Evolutionary conservation across 1,284 basidiomycete species (phyloP), one percentile per base, ranked within the genome.

Genomic region (Xanthoconium separans): DNA sequence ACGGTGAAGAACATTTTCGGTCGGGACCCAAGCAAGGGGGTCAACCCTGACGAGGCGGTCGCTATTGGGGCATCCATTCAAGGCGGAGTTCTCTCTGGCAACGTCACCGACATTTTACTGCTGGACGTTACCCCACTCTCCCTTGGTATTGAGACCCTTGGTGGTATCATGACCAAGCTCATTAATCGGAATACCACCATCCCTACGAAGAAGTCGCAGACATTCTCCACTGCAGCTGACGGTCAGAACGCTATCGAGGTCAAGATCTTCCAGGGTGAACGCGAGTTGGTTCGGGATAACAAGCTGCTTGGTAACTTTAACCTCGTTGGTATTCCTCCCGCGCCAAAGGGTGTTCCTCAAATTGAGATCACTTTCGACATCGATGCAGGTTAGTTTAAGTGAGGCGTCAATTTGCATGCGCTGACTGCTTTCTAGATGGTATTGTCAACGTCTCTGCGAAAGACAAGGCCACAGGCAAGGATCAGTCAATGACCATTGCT

Each of bases 291-390:
- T 53, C 82, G 91, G 51, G 95, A 99, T 80, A 98, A 99, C 89
- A 98, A 98, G 79, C 77, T 98, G n/a, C 89, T 99, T 61, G 97
- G 96, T 61, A 97, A 98, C 81, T 99, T 99, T 87, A 95, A 98
- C 80, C 89, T 99, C 58, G 91, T 94, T 58, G 95, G 96, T 54
- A 95, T 99, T 60, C 96, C 96, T 42, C 96, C 96, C 40, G 96
- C 95, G 15, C 93, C 95, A 61, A 97, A 98, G 80, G 96, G 96
- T 75, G 89, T 98, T 57, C 96, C 96, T 63, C 96, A 99, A 76
- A 95, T 99, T 64, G 94, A 97, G 75, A 98, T 98, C 74, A 97
- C 94, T 56, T 98, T 98, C 71, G 96, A 98, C 76, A 98, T 98
- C 61, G 95, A 98, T 73, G 95, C 95, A 65, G 94, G 93, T 86